Conservation (phyloP, 2,329 filamentous ascomycete genomes). For the Colletotrichum caudatum region DNA sequence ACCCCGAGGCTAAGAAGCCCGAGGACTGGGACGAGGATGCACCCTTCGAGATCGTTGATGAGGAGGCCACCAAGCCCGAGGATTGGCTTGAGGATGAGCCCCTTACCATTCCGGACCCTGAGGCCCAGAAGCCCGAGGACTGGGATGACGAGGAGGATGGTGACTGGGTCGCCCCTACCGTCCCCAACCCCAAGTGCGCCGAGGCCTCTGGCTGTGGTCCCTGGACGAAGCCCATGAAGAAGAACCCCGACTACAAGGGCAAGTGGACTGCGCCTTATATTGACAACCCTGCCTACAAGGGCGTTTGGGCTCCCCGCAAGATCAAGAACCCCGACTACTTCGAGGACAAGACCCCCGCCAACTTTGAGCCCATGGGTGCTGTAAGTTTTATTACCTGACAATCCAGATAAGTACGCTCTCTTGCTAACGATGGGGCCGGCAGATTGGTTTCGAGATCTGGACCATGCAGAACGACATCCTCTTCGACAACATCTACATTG, state of each 20-base stretch:
- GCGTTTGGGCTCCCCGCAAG: slow-evolving; percentile 92
- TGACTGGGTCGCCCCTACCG: slow-evolving; percentile 91
- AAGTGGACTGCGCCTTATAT: slow-evolving; percentile 95
- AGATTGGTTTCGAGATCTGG: slow-evolving; percentile 99
- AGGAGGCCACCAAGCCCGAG: slow-evolving; percentile 89
- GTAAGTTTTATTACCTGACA: slow-evolving; percentile 66
- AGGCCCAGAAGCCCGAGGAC: slow-evolving; percentile 97
- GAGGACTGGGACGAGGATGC: slow-evolving; percentile 99
- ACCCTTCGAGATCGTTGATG: slow-evolving; percentile 94
- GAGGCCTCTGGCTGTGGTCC: slow-evolving; percentile 93
- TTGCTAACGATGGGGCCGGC: slow-evolving; percentile 31
- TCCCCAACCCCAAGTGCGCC: slow-evolving; percentile 95
- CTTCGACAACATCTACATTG: slow-evolving; percentile 99
- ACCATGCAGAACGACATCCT: slow-evolving; percentile 99
- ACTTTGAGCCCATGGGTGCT: slow-evolving; percentile 98
- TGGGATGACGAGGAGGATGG: slow-evolving; percentile 99
- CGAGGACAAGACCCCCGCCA: slow-evolving; percentile 95
- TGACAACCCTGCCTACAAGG: slow-evolving; percentile 99
- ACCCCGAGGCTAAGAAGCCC: slow-evolving; percentile 94
- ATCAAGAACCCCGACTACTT: slow-evolving; percentile 97
- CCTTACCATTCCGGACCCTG: slow-evolving; percentile 85
- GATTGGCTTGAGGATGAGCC: slow-evolving; percentile 97
- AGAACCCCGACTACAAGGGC: slow-evolving; percentile 98
- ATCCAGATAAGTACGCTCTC: slow-evolving; percentile 15
- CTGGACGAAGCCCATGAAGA: slow-evolving; percentile 92